Evolutionary conservation across 768 basidiomycete genomes (phyloP), one percentile per base, ranked within the genome.

Genomic region (Boletales sp.): DNA sequence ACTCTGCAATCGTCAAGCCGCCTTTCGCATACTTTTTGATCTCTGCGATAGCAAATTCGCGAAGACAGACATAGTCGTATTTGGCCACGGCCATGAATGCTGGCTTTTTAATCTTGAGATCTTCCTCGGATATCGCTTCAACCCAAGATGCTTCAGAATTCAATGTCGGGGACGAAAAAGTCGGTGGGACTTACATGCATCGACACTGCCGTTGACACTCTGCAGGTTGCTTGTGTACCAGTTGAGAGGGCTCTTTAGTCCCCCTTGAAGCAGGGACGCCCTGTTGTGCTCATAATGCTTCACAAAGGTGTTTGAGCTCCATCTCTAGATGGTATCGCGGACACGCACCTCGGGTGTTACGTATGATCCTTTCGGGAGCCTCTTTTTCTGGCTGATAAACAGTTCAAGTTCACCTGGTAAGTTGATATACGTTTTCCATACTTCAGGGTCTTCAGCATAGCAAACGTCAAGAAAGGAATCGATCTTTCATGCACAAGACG

Each of bases 381-480:
- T 52, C 45, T 29, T 44, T 27, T 51, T 54, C 55, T 64, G 59
- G 56, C 56, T 21, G 49, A 68, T 3, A 47, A 63, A 73, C 14
- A 42, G 38, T 46, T 76, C 66, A 4, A 69, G 42, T 35, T 63
- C 65, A 17, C 74, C 75, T 3, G 62, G 61, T 10, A 66, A 50
- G 19, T 71, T 64, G 34, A 77, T 50, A 14, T 68, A 62, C 18
- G 60, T 69, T 57, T 66, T 66, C 71, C 70, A 74, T 17, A 57
- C 21, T 27, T 57, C 55, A 0, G 71, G 66, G 40, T 76, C 65
- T 14, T 63, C 44, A 5, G 74, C 53, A 52, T 69, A 74, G 31
- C 64, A 0, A 24, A 75, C 19, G 35, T 65, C 62, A 34, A 72
- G 56, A 47, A 77, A 67, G 1, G 74, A 72, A 32, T 78, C 75